phyloP scores from a whole-genome alignment of 345 rosid species.

The Boechera divaricarpa region DNA sequence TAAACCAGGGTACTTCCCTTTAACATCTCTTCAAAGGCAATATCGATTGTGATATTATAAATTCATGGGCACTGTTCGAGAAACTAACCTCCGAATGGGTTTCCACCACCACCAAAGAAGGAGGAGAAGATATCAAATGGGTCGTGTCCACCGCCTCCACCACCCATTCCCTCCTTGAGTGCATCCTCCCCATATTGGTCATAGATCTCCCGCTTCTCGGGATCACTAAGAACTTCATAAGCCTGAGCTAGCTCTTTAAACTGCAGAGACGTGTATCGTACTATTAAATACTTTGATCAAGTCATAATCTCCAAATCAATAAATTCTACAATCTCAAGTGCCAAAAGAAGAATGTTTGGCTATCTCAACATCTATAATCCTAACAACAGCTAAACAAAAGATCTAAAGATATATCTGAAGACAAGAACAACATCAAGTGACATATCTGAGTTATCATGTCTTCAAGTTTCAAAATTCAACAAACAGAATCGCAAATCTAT shows the following conservation, averaged over 20 bases:
- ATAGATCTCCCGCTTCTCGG: conserved; percentile 88
- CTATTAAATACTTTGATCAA: conserved; percentile 4
- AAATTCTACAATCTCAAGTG: neutral
- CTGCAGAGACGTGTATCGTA: conserved; percentile 48
- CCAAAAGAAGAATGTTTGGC: neutral
- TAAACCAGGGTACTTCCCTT: neutral
- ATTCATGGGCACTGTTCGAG: conserved; percentile 16
- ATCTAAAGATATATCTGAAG: neutral
- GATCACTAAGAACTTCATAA: conserved; percentile 86
- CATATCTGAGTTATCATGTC: too few relatives aligned
- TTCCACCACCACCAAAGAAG: conserved; percentile 62
- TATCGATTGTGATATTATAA: neutral
- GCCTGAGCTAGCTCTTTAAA: conserved; percentile 94
- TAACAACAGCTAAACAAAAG: conserved; percentile 2
- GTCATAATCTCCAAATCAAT: conserved; percentile 16
- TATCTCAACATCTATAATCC: neutral
- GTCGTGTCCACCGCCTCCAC: conserved; percentile 64
- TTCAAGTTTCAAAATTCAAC: too few relatives aligned
- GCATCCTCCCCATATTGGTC: conserved; percentile 94
- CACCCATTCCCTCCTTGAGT: conserved; percentile 93
- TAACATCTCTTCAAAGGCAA: conserved; percentile 10
- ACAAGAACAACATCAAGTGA: too few relatives aligned
- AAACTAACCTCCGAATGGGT: conserved; percentile 56
- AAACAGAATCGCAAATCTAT: neutral
- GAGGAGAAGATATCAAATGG: conserved; percentile 88